phyloP scores from a whole-genome alignment of 805 yeast species.

The Candida jianshihensis region DNA sequence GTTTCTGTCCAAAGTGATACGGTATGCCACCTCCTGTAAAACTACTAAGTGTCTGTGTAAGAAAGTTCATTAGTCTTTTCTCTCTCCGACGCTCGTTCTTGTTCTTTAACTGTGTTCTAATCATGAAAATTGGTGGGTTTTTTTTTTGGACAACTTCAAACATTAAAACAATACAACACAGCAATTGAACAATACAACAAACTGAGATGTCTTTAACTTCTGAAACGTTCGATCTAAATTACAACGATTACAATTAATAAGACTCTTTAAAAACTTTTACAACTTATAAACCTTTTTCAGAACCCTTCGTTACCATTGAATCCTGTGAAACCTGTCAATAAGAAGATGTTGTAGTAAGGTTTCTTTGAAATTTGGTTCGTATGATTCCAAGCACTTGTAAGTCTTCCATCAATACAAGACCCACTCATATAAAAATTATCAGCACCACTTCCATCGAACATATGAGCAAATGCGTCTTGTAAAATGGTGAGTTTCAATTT shows the following conservation, averaged over 20 bases:
- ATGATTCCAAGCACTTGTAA: conserved; percentile 81
- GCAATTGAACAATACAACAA: too few species aligned
- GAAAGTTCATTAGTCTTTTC: conserved; percentile 49
- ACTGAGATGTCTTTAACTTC: background rate
- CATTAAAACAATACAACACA: too few species aligned
- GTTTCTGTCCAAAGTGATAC: conserved; percentile 43
- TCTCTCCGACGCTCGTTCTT: too few species aligned
- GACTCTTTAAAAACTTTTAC: too few species aligned
- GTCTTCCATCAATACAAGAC: conserved; percentile 75
- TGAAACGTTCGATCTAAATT: background rate
- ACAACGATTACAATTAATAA: too few species aligned
- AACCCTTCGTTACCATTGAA: conserved; percentile 70
- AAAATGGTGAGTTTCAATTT: conserved; percentile 41
- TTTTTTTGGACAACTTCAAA: too few species aligned
- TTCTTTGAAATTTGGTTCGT: conserved; percentile 65
- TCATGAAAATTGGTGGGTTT: too few species aligned
- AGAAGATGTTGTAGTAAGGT: conserved; percentile 52
- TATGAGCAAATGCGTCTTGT: conserved; percentile 36
- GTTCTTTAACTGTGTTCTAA: too few species aligned
- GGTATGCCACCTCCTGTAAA: conserved; percentile 55
- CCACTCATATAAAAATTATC: conserved; percentile 82
- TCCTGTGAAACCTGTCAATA: conserved; percentile 65
- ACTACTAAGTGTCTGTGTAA: conserved; percentile 54
- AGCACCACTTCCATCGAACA: conserved; percentile 76
- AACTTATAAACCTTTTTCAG: conserved; percentile 10